Percentiles rank a stretch among this genome's conserved stretches.
Evolutionary conservation across 1,139 yeast species (phyloP).

Genomic region (Geotrichum bryndzae): DNA sequence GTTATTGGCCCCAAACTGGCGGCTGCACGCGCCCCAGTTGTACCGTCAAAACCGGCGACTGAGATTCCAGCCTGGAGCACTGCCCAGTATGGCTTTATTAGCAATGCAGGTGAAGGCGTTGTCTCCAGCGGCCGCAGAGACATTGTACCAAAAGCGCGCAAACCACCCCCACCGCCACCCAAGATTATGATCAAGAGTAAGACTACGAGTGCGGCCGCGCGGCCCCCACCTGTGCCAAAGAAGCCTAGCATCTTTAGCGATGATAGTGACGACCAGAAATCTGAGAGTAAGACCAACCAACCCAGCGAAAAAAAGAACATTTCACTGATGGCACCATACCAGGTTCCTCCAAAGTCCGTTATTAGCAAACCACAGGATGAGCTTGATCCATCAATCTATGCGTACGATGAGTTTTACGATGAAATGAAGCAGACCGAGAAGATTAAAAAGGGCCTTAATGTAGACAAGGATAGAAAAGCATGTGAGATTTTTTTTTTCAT

Average conservation of each 20-base stretch:
- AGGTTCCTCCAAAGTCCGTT: constrained; percentile 16
- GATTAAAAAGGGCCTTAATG: constrained; percentile 13
- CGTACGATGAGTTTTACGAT: constrained; percentile 39
- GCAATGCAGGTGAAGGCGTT: constrained; percentile 50
- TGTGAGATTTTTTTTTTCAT: constrained; percentile 7
- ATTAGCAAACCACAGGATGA: constrained; percentile 16
- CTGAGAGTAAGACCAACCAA: constrained; percentile 11
- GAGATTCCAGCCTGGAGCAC: constrained; percentile 48
- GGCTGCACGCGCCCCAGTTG: constrained; percentile 36
- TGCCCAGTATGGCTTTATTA: constrained; percentile 52
- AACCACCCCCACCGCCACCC: constrained; percentile 19
- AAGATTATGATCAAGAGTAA: constrained; percentile 14
- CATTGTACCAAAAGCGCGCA: constrained; percentile 26
- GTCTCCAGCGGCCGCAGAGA: constrained; percentile 47
- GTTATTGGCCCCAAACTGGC: constrained; percentile 47
- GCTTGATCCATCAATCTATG: constrained; percentile 28
- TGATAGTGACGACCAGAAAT: constrained; percentile 16
- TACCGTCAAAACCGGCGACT: constrained; percentile 33
- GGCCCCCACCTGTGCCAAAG: constrained; percentile 9
- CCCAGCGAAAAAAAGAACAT: constrained; percentile 18
- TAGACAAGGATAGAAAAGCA: constrained; percentile 18
- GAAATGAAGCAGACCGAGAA: constrained; percentile 33
- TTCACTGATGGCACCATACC: constrained; percentile 24
- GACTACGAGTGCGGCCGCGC: background rate
- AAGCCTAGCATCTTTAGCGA: constrained; percentile 9